Conservation (phyloP, 73 alveolate species). For the Stentor roeselii region DNA sequence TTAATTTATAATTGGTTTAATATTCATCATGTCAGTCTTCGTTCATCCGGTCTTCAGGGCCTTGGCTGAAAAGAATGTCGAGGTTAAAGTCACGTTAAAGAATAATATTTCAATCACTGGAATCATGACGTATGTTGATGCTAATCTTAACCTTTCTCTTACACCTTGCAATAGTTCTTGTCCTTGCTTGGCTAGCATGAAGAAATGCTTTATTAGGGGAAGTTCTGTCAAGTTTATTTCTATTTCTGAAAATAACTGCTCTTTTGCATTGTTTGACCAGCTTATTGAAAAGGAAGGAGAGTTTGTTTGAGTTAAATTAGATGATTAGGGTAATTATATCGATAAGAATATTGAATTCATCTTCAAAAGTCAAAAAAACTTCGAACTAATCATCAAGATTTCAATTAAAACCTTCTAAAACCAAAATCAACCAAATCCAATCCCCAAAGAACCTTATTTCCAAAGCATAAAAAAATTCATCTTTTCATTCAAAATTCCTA, state of each 20-base stretch:
- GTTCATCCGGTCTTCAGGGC: slow-evolving; percentile 1
- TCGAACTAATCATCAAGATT: no score
- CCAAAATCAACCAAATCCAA: no score
- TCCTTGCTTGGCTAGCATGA: not conserved
- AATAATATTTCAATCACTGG: not conserved
- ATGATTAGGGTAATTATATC: no score
- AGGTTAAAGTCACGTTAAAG: not conserved
- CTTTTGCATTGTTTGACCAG: not conserved
- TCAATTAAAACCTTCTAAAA: no score
- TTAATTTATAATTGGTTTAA: no score
- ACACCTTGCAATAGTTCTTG: not conserved
- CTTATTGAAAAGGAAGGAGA: not conserved
- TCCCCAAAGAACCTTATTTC: no score
- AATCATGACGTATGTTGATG: not conserved
- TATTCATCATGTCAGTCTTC: slow-evolving; percentile 13
- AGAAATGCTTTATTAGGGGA: slow-evolving; percentile 17
- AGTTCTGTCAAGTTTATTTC: not conserved
- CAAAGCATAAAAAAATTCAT: no score
- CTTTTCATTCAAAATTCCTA: no score
- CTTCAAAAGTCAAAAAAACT: no score
- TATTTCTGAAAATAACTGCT: not conserved
- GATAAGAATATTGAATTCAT: no score
- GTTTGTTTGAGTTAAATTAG: not conserved
- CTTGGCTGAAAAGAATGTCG: not conserved
- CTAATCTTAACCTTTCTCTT: not conserved